A percentile compares a stretch with the other conserved stretches of the same genome.
These are phyloP conservation scores for Helichrysum umbraculigerum DNA, from an alignment of 129 eudicot genomes.

Conservation along the genomic window DNA sequence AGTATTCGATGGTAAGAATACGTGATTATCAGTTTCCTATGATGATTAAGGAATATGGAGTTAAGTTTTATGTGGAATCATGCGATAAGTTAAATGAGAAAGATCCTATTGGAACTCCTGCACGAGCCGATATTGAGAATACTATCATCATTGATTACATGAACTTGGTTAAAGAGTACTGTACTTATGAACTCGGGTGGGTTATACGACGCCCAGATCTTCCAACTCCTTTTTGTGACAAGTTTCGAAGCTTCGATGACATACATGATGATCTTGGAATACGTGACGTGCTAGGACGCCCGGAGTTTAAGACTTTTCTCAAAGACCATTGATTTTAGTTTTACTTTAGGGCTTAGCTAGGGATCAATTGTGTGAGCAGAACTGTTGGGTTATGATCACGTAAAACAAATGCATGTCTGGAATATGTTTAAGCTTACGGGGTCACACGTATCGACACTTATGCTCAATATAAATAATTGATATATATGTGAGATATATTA, in stretches of 20 bases:
- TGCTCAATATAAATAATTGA: too few relatives aligned
- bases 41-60: not conserved
- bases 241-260: not conserved
- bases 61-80: not conserved
- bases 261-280: not conserved
- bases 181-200: not conserved
- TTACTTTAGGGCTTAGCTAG: too few relatives aligned
- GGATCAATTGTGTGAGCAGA: too few relatives aligned
- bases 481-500: too few relatives aligned
- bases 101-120: not conserved
- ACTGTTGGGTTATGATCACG: too few relatives aligned
- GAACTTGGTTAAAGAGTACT: not conserved
- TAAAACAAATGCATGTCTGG: too few relatives aligned
- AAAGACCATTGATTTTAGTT: too few relatives aligned
- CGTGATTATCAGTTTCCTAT: not conserved
- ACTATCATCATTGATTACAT: not conserved
- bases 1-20: not conserved
- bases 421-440: too few relatives aligned
- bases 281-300: not conserved
- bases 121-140: not conserved
- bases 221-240: slow-evolving; percentile 6
- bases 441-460: too few relatives aligned
- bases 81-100: not conserved
- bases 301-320: not conserved
- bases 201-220: not conserved